Percentiles rank a stretch among this genome's conserved stretches.
Evolutionary conservation across 108 stramenopile genomes (phyloP).

Genomic region (Licmophora abbreviata): DNA sequence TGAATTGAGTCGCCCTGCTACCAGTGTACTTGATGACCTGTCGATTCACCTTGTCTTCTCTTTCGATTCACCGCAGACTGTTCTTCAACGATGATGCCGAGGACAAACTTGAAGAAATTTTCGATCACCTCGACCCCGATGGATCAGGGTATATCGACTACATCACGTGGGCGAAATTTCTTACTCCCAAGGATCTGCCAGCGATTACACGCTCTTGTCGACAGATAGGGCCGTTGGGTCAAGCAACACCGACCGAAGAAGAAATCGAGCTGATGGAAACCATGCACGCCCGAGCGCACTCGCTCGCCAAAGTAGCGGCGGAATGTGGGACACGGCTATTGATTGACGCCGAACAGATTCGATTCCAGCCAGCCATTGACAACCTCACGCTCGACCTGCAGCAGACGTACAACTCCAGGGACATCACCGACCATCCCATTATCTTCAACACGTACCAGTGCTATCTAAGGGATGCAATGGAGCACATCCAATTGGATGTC

Average conservation of each 20-base stretch:
- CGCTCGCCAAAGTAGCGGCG: slow-evolving; percentile 68
- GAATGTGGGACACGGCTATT: slow-evolving; percentile 68
- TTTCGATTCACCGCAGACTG: too few species aligned
- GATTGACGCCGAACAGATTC: slow-evolving; percentile 95
- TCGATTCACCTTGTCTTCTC: background rate
- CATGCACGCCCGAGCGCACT: slow-evolving; percentile 56
- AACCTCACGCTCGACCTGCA: slow-evolving; percentile 69
- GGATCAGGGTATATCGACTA: slow-evolving; percentile 62
- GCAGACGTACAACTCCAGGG: slow-evolving; percentile 55
- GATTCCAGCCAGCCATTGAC: slow-evolving; percentile 97
- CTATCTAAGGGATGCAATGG: slow-evolving; percentile 80
- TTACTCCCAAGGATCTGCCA: slow-evolving; percentile 45
- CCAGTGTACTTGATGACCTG: slow-evolving; percentile 4
- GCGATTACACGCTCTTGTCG: slow-evolving; percentile 38
- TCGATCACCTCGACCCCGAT: slow-evolving; percentile 52
- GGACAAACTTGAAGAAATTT: slow-evolving; percentile 27
- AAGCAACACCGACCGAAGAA: slow-evolving; percentile 70
- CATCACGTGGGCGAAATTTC: slow-evolving; percentile 65
- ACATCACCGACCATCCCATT: slow-evolving; percentile 36
- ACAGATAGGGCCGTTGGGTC: slow-evolving; percentile 55
- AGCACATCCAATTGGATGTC: slow-evolving; percentile 69
- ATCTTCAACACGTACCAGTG: slow-evolving; percentile 94
- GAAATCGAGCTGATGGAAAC: slow-evolving; percentile 70
- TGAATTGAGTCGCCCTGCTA: slow-evolving; percentile 9
- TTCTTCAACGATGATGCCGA: slow-evolving; percentile 32